Base-by-base conservation (phyloP, 192 early-diverging fungal species). In the Mortierella antarctica region DNA sequence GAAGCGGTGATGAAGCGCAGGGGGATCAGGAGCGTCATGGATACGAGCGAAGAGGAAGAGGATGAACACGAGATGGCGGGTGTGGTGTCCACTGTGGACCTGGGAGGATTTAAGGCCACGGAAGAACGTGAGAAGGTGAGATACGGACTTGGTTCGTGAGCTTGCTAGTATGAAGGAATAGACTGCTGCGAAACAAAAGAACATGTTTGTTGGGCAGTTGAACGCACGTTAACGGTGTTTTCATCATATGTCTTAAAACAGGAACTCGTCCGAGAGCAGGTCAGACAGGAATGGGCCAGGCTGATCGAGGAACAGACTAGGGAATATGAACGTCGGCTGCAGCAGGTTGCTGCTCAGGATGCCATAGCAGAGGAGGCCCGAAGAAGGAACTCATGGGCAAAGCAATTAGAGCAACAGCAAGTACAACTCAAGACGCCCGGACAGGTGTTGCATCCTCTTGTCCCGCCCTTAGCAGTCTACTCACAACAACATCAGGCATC, bases 31-130 rank as follows among this genome's bases (percentile, higher is more conserved):
- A 64, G 46, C n/a, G 74, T 69, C 2, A 76, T 76, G 74, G 74
- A 76, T 40, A 76, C 66, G 14, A 76, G 45, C 9, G 54, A 55
- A 44, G 74, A 76, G 21, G 74, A 51, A 7, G 66, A 68, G 5
- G 74, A 76, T 15, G 53, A 64, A 0, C 59, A 72, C 2, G 69
- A 70, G 42, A 76, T 76, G 74, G 62, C 59, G 7, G 74, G 65
- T 12, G 67, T 76, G 13, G 74, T 69, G 20, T 9, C 18, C 9
- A 63, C 50, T 9, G 44, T 52, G 2, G 67, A 67, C 41, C 17
- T 58, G 21, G 66, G 56, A 40, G 66, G 66, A 13, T 57, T 67
- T 55, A 56, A 39, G 17, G 44, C 66, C 10, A 4, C 48, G 5
- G 67, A 60, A 17, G 56, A 70, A 10, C 67, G 57, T 39, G 67